A percentile compares a stretch with the other conserved stretches of the same genome.
These are phyloP conservation scores for Hypoxylon sp. DNA, from an alignment of 2,329 filamentous ascomycete species.

Conservation along the genomic window DNA sequence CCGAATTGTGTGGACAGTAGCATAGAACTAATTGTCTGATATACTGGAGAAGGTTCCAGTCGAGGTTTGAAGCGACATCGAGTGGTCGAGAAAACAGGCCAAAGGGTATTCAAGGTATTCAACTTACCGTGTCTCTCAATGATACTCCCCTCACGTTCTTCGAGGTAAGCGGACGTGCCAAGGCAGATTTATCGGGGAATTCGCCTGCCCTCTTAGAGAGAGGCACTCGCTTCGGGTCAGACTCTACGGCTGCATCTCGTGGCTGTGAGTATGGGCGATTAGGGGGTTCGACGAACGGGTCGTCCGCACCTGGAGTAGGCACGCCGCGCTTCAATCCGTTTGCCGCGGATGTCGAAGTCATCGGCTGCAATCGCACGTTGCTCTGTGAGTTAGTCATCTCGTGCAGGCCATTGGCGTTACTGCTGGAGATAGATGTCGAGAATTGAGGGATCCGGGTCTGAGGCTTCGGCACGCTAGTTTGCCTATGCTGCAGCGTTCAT, in stretches of 20 bases:
- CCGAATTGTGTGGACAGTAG: not conserved
- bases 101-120: conserved; percentile 10
- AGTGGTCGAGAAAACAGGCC: not conserved
- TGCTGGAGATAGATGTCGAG: conserved; percentile 46
- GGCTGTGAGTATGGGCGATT: conserved; percentile 39
- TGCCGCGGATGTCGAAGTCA: conserved; percentile 57
- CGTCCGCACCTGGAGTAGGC: conserved; percentile 58
- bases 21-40: not conserved
- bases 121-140: conserved; percentile 51
- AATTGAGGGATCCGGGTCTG: conserved; percentile 44
- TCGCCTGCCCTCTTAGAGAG: conserved; percentile 68
- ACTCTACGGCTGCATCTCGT: conserved; percentile 60
- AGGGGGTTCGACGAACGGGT: conserved; percentile 20
- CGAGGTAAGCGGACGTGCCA: conserved; percentile 56
- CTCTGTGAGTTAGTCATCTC: conserved; percentile 72
- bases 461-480: conserved; percentile 40
- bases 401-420: conserved; percentile 57
- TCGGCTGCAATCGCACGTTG: conserved; percentile 64
- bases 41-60: not conserved
- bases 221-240: conserved; percentile 72
- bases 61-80: not conserved
- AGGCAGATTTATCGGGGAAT: conserved; percentile 56
- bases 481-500: conserved; percentile 33
- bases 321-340: conserved; percentile 65
- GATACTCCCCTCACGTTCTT: conserved; percentile 62